phyloP scores from a whole-genome alignment of 352 stramenopile species.

The Globisporangium nunn region DNA sequence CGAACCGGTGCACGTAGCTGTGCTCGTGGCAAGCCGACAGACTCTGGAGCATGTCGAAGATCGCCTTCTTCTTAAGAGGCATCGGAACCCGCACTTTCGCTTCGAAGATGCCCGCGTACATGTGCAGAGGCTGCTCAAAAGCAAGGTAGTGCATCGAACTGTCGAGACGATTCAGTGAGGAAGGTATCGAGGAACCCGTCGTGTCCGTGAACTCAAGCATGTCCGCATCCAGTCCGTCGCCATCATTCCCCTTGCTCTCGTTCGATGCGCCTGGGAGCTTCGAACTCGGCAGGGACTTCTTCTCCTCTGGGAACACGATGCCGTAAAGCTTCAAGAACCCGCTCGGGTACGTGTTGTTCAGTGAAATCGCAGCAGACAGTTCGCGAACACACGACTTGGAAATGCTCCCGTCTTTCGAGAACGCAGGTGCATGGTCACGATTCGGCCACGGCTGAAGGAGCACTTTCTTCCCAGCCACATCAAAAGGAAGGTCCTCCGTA shows the following conservation, averaged over 20 bases:
- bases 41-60: slow-evolving; percentile 65
- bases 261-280: neutral
- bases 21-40: slow-evolving; percentile 59
- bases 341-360: slow-evolving; percentile 33
- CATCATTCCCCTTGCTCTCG: neutral
- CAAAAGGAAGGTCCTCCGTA: slow-evolving; percentile 22
- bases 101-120: slow-evolving; percentile 71
- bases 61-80: slow-evolving; percentile 48
- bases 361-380: slow-evolving; percentile 32
- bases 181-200: neutral
- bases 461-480: slow-evolving; percentile 44
- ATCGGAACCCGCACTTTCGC: slow-evolving; percentile 36
- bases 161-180: slow-evolving; percentile 19
- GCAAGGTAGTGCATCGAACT: slow-evolving; percentile 60
- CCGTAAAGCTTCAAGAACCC: slow-evolving; percentile 56
- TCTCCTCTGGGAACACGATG: slow-evolving; percentile 64
- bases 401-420: slow-evolving; percentile 37
- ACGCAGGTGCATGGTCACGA: slow-evolving; percentile 47
- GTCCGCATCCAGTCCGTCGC: slow-evolving; percentile 16
- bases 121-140: slow-evolving; percentile 74
- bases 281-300: slow-evolving; percentile 11
- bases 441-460: slow-evolving; percentile 81
- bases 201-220: slow-evolving; percentile 22
- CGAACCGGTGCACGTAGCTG: slow-evolving; percentile 70
- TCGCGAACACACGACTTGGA: slow-evolving; percentile 52